A percentile compares a stretch with the other conserved stretches of the same genome.
These are phyloP conservation scores for Dendrobium chrysotoxum DNA, from an alignment of 106 monocot genomes.

Conservation along the genomic window DNA sequence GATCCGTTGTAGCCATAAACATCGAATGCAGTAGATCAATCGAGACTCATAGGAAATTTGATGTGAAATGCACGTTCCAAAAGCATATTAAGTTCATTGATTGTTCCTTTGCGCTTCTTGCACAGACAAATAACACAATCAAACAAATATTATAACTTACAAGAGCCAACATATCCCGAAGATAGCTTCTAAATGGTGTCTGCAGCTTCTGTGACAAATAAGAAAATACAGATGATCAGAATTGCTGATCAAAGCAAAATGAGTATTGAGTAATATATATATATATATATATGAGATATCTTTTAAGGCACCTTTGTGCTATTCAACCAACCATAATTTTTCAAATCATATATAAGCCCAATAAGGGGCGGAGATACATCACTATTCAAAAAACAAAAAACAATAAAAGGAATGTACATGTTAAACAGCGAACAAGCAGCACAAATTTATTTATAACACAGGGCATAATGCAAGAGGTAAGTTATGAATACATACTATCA, in stretches of 20 bases:
- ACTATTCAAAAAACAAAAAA: neutral
- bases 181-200: conserved; percentile 47
- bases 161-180: conserved; percentile 43
- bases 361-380: neutral
- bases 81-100: conserved; percentile 1
- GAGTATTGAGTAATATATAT: neutral
- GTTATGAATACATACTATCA: neutral
- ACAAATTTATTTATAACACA: neutral
- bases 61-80: neutral
- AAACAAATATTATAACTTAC: conserved; percentile 16
- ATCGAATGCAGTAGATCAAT: neutral
- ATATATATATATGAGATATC: too few relatives aligned
- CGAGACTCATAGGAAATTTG: neutral
- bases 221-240: neutral
- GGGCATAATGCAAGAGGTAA: neutral
- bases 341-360: neutral
- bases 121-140: neutral
- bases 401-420: neutral
- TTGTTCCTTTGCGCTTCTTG: neutral
- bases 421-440: neutral
- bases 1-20: neutral
- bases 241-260: neutral
- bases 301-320: too few relatives aligned
- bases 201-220: conserved; percentile 26
- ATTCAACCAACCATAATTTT: neutral